Conservation (phyloP, 2,329 filamentous ascomycete species). For the Penicillium sp. region DNA sequence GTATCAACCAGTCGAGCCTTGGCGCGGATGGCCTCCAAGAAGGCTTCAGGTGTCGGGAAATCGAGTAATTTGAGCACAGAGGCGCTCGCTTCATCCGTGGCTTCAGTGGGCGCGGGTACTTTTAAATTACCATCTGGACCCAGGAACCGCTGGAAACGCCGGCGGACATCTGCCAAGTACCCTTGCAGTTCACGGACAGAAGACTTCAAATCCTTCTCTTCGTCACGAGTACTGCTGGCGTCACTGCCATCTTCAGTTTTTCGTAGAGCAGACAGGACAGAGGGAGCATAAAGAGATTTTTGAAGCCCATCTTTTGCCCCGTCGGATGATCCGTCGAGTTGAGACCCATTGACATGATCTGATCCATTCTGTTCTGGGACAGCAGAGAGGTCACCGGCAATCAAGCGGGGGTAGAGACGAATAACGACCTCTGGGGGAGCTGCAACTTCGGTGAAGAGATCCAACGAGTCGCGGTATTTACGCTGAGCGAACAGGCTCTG, state of each 20-base stretch:
- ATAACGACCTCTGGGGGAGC: conserved; percentile 87
- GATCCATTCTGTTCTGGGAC: conserved; percentile 48
- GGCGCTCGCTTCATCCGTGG: conserved; percentile 40
- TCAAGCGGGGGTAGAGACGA: conserved; percentile 72
- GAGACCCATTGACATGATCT: conserved; percentile 31
- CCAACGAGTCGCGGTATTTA: conserved; percentile 79
- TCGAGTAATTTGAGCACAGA: conserved; percentile 46
- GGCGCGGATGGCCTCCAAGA: conserved; percentile 65
- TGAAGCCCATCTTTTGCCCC: conserved; percentile 15
- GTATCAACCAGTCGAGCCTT: conserved; percentile 88
- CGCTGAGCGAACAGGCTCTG: conserved; percentile 75
- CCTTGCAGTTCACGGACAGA: conserved; percentile 79
- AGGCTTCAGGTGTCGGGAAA: conserved; percentile 55
- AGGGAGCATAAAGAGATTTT: conserved; percentile 33
- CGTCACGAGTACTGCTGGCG: conserved; percentile 36
- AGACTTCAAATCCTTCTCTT: conserved; percentile 61
- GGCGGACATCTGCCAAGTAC: conserved; percentile 81
- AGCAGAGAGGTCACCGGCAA: conserved; percentile 74
- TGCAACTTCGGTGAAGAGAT: conserved; percentile 84
- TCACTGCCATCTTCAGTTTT: conserved; percentile 39
- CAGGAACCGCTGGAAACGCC: conserved; percentile 58
- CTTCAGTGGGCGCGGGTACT: conserved; percentile 28
- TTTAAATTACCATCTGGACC: conserved; percentile 53
- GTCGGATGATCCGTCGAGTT: conserved; percentile 28
- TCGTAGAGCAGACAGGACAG: conserved; percentile 38